Evolutionary conservation across 805 yeast genomes (phyloP).

Genomic region (Spathaspora sp.): DNA sequence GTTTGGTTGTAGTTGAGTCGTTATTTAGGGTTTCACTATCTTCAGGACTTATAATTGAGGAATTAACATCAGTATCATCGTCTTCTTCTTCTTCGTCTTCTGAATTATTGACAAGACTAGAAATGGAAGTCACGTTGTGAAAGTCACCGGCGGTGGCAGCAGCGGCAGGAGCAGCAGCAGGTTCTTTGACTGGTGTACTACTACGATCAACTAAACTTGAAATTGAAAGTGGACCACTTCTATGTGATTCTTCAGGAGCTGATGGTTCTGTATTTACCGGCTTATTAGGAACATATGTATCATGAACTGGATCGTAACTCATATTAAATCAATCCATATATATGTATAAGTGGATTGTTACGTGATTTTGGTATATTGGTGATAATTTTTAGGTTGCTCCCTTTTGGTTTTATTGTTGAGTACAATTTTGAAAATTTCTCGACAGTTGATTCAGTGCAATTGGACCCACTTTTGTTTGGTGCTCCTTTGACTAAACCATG

Average conservation of each 20-base stretch:
- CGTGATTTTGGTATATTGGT: no score
- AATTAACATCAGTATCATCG: slow-evolving; percentile 12
- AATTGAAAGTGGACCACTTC: slow-evolving; percentile 11
- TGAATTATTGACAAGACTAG: slow-evolving; percentile 3
- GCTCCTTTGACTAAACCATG: no score
- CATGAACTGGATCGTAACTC: slow-evolving; percentile 45
- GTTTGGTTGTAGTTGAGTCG: neutral
- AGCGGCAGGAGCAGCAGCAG: no score
- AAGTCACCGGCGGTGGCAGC: neutral
- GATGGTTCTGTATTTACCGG: neutral
- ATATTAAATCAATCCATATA: slow-evolving; percentile 10
- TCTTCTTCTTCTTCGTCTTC: slow-evolving; percentile 11
- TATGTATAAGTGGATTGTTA: no score
- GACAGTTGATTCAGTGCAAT: no score
- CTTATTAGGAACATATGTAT: slow-evolving; percentile 20
- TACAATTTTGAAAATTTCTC: no score
- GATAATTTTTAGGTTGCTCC: no score
- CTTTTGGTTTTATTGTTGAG: no score
- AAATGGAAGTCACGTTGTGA: slow-evolving; percentile 1
- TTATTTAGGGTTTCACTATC: slow-evolving; percentile 8
- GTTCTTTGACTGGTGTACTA: neutral
- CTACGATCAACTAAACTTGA: slow-evolving; percentile 8
- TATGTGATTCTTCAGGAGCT: neutral
- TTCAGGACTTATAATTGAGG: slow-evolving; percentile 9
- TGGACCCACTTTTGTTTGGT: no score